These are phyloP conservation scores for Pythium aphanidermatum DNA, from an alignment of 352 stramenopile genomes.

Conservation along the genomic window DNA sequence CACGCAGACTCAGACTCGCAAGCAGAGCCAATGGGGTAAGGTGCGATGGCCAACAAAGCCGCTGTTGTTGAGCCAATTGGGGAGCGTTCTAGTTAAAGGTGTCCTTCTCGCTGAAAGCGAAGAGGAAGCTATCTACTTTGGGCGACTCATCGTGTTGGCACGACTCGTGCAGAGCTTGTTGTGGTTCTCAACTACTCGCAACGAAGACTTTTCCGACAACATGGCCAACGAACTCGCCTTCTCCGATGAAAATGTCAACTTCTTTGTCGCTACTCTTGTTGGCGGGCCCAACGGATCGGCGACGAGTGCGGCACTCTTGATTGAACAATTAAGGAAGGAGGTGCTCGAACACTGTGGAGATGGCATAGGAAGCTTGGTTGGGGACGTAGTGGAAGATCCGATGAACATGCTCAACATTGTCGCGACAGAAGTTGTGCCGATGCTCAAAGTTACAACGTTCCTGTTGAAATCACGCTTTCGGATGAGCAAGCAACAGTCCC, in stretches of 20 bases:
- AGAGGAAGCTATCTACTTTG: conserved; percentile 52
- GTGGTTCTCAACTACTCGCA: conserved; percentile 63
- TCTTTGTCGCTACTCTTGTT: conserved; percentile 50
- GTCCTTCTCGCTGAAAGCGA: conserved; percentile 52
- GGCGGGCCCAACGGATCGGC: conserved; percentile 15
- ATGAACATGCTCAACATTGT: conserved; percentile 67
- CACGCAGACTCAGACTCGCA: conserved; percentile 83
- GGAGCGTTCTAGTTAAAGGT: conserved; percentile 65
- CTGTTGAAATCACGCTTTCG: conserved; percentile 40
- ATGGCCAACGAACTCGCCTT: conserved; percentile 54
- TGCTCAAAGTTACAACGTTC: conserved; percentile 65
- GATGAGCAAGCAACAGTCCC: conserved; percentile 3
- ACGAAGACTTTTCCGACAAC: conserved; percentile 46
- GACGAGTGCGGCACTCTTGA: background rate
- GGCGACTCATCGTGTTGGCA: conserved; percentile 58
- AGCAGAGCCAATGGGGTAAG: conserved; percentile 82
- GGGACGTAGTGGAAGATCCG: conserved; percentile 15
- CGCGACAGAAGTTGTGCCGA: conserved; percentile 62
- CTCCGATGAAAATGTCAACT: conserved; percentile 45
- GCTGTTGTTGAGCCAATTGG: conserved; percentile 64
- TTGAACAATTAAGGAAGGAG: conserved; percentile 14
- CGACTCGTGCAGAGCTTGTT: conserved; percentile 69
- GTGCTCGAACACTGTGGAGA: conserved; percentile 13
- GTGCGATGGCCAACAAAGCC: conserved; percentile 73
- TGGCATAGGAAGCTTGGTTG: background rate